These are phyloP conservation scores for Populus tomentosa DNA, from an alignment of 441 rosid genomes.

Conservation along the genomic window DNA sequence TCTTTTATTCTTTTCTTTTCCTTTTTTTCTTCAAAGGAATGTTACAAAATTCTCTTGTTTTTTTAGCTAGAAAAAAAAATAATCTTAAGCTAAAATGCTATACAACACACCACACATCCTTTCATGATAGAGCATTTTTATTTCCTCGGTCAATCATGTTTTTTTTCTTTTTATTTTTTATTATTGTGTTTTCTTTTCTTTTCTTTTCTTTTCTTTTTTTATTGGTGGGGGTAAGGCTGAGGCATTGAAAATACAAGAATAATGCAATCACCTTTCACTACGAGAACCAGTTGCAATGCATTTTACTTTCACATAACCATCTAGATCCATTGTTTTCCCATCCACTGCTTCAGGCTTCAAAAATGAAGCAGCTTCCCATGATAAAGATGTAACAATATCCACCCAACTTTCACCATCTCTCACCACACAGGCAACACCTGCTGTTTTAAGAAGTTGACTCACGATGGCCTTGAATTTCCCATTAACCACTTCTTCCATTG, in stretches of 20 bases:
- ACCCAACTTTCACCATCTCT: slow-evolving; percentile 61
- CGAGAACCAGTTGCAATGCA: slow-evolving; percentile 86
- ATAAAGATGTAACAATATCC: slow-evolving; percentile 60
- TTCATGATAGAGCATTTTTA: background rate
- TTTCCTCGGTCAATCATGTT: background rate
- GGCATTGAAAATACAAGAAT: background rate
- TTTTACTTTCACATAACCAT: slow-evolving; percentile 77
- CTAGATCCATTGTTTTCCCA: slow-evolving; percentile 57
- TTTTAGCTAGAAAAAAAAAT: background rate
- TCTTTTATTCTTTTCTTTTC: too few species aligned
- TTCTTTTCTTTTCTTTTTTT: too few species aligned
- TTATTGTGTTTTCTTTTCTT: too few species aligned
- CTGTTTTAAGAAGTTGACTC: slow-evolving; percentile 55
- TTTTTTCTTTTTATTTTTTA: too few species aligned
- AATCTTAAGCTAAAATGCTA: background rate
- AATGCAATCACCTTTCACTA: slow-evolving; percentile 55
- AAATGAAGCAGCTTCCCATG: slow-evolving; percentile 90
- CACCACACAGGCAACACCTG: slow-evolving; percentile 31
- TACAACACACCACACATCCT: background rate
- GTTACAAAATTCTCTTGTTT: background rate
- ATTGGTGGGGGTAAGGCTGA: background rate
- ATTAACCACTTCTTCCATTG: slow-evolving; percentile 57
- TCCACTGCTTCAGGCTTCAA: slow-evolving; percentile 62
- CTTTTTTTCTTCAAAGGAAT: background rate
- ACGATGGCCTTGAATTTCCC: slow-evolving; percentile 67